Evolutionary conservation across 225 moss, liverwort and hornwort genomes (phyloP).

Genomic region (Pseudoscleropodium purum): DNA sequence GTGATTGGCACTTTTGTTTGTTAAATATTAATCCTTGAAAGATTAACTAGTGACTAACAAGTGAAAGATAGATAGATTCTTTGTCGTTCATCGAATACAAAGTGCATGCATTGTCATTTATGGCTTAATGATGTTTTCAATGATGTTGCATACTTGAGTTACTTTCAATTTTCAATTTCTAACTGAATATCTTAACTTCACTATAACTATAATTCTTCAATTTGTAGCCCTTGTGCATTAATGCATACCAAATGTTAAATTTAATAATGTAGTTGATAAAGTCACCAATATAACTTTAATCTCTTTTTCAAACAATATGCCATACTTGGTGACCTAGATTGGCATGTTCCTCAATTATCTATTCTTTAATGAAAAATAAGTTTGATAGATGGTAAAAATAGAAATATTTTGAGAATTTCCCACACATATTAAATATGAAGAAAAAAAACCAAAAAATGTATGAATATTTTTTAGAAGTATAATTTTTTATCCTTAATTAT

Average conservation of each 20-base stretch:
- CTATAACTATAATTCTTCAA: not conserved
- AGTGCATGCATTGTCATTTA: too few relatives aligned
- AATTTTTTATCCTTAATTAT: not conserved
- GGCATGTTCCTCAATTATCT: too few relatives aligned
- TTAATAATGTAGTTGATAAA: too few relatives aligned
- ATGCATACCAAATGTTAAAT: not conserved
- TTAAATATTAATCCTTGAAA: too few relatives aligned
- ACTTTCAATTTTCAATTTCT: too few relatives aligned
- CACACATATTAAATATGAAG: not conserved
- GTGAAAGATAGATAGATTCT: too few relatives aligned
- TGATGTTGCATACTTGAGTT: not conserved
- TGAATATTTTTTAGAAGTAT: not conserved
- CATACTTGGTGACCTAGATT: accelerated
- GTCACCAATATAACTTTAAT: not conserved
- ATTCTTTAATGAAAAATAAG: not conserved
- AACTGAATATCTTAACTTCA: not conserved
- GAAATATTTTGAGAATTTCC: too few relatives aligned
- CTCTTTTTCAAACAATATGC: not conserved
- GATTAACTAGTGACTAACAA: too few relatives aligned
- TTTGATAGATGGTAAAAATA: not conserved
- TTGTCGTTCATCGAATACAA: too few relatives aligned
- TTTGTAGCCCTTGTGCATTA: not conserved
- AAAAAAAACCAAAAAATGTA: not conserved
- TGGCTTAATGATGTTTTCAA: not conserved
- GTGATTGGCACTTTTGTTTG: too few relatives aligned